Percentiles rank a stretch among this genome's conserved stretches.
Conservation (phyloP, 768 basidiomycete species). For the Lactifluus piperatus region DNA sequence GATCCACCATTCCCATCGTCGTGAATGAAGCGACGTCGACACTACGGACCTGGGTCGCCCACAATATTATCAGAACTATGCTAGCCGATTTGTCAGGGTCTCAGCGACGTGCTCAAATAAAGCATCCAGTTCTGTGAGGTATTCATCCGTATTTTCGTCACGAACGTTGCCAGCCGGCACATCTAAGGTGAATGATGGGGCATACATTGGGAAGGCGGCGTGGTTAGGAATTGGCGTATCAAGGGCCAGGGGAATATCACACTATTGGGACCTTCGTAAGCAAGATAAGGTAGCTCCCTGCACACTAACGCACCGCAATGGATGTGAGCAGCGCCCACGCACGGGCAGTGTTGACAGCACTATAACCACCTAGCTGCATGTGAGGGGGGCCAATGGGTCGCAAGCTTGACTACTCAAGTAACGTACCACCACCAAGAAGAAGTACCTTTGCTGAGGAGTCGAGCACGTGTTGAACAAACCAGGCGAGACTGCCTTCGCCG, state of each 20-base stretch:
- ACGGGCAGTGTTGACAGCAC: constrained; percentile 73
- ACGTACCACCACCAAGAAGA: constrained; percentile 68
- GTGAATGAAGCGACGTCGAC: not conserved
- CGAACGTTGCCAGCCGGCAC: constrained; percentile 63
- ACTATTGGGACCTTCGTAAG: constrained; percentile 30
- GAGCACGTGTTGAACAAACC: constrained; percentile 49
- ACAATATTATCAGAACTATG: not conserved
- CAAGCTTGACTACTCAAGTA: not conserved
- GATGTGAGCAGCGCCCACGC: constrained; percentile 83
- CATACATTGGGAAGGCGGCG: constrained; percentile 59
- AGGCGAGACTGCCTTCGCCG: constrained; percentile 50
- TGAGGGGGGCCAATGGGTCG: not conserved
- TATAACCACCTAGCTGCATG: constrained; percentile 58
- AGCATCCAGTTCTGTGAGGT: constrained; percentile 38
- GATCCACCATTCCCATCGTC: not conserved
- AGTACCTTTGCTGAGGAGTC: constrained; percentile 52
- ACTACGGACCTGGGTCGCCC: not conserved
- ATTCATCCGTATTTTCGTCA: constrained; percentile 61
- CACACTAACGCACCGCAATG: constrained; percentile 45
- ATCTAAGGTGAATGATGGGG: constrained; percentile 74
- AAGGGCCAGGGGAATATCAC: constrained; percentile 42
- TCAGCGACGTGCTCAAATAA: constrained; percentile 20
- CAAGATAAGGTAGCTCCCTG: not conserved
- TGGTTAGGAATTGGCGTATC: constrained; percentile 75
- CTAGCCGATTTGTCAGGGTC: constrained; percentile 10